phyloP scores from a whole-genome alignment of 805 yeast species.

The Kuraishia hungarica region DNA sequence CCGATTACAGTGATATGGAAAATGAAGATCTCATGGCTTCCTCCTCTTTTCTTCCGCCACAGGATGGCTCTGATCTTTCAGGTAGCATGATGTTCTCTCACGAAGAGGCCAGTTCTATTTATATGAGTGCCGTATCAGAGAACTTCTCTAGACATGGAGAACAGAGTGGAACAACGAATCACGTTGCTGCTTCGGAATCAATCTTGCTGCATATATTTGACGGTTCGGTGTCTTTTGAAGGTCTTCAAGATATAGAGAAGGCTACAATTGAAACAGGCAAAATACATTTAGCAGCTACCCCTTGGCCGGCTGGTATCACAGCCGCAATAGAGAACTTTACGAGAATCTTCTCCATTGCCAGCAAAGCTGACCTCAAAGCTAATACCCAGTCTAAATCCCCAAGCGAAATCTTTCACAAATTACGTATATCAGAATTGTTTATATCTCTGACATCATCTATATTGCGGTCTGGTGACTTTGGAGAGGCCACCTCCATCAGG shows the following conservation, averaged over 20 bases:
- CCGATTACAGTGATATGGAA: constrained; percentile 24
- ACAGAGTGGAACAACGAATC: constrained; percentile 12
- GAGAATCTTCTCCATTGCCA: not conserved
- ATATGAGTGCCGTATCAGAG: constrained; percentile 69
- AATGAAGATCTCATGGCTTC: constrained; percentile 22
- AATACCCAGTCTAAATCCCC: constrained; percentile 6
- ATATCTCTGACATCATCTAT: constrained; percentile 42
- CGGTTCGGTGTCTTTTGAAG: constrained; percentile 37
- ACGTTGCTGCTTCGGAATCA: constrained; percentile 8
- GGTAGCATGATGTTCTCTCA: constrained; percentile 60
- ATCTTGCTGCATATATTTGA: constrained; percentile 25
- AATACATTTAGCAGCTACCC: constrained; percentile 34
- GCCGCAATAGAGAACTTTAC: constrained; percentile 29
- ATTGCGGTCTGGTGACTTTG: constrained; percentile 29
- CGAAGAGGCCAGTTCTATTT: constrained; percentile 61
- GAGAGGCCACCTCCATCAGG: constrained; percentile 22
- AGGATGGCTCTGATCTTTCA: constrained; percentile 18
- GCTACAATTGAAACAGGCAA: constrained; percentile 30
- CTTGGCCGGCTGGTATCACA: constrained; percentile 29
- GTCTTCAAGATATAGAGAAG: constrained; percentile 26
- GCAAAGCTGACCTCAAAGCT: constrained; percentile 7
- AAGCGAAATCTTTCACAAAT: constrained; percentile 23
- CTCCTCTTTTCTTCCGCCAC: constrained; percentile 17
- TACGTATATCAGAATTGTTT: constrained; percentile 27
- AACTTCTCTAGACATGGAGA: constrained; percentile 18